A percentile compares a stretch with the other conserved stretches of the same genome.
These are phyloP conservation scores for Batkoa obscura DNA, from an alignment of 371 early-diverging fungal genomes.

Conservation along the genomic window DNA sequence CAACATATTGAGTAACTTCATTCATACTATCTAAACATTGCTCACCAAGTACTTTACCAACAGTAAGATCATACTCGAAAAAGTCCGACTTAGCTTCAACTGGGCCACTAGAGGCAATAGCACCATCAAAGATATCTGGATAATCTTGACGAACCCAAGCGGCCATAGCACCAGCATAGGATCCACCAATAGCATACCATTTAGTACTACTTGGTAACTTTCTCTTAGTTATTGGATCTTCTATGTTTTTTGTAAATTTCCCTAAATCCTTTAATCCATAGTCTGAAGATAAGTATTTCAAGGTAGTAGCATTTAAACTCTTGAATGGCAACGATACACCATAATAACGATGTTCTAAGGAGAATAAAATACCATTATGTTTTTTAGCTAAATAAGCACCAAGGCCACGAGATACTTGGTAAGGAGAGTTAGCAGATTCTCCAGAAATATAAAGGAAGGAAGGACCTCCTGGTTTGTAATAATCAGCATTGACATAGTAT, in stretches of 20 bases:
- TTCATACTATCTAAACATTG: background rate
- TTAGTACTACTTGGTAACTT: constrained; percentile 14
- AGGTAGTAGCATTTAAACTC: constrained; percentile 9
- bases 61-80: constrained; percentile 26
- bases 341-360: constrained; percentile 56
- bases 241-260: constrained; percentile 23
- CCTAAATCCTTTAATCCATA: constrained; percentile 44
- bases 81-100: constrained; percentile 31
- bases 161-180: constrained; percentile 48
- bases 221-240: background rate
- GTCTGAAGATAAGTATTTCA: constrained; percentile 26
- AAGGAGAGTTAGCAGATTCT: constrained; percentile 18
- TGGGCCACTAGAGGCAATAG: constrained; percentile 53
- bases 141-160: constrained; percentile 48
- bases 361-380: constrained; percentile 38
- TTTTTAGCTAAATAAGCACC: constrained; percentile 26
- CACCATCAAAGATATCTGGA: constrained; percentile 42
- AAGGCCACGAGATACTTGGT: constrained; percentile 8
- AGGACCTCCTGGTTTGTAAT: constrained; percentile 45
- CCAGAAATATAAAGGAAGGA: constrained; percentile 23
- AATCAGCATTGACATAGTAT: constrained; percentile 33
- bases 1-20: constrained; percentile 1
- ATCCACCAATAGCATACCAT: constrained; percentile 50
- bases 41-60: background rate
- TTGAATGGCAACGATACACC: constrained; percentile 35